Evolutionary conservation across 129 eudicot genomes (phyloP).

Genomic region (Artemisia argyi): DNA sequence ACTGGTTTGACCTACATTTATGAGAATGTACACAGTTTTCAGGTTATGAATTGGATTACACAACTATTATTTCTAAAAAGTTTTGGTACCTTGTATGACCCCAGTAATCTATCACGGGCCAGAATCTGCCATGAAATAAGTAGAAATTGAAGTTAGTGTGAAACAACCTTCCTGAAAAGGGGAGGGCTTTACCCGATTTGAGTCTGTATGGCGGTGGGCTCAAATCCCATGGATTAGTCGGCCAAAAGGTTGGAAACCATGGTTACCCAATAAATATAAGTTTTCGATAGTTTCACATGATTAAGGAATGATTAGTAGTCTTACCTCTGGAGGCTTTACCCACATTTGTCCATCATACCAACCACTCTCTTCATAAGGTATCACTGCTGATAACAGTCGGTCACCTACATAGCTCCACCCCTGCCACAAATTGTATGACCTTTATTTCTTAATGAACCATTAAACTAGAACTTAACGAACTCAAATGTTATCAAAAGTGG

Average conservation of each 20-base stretch:
- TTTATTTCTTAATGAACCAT: not conserved
- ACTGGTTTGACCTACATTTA: conserved; percentile 89
- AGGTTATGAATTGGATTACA: not conserved
- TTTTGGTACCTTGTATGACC: conserved; percentile 82
- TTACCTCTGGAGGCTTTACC: conserved; percentile 99
- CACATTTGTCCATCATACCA: conserved; percentile 99
- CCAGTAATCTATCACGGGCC: conserved; percentile 92
- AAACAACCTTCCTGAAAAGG: no score
- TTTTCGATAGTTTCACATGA: conserved; percentile 1
- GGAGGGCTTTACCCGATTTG: no score
- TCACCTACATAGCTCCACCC: conserved; percentile 99
- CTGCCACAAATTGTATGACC: conserved; percentile 31
- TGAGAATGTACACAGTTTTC: not conserved
- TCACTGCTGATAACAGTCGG: conserved; percentile 88
- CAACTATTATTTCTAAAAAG: conserved; percentile 2
- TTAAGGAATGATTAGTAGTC: conserved; percentile 25
- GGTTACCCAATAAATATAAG: not conserved
- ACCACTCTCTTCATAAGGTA: conserved; percentile 97
- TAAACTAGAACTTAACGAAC: not conserved
- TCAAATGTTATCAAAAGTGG: not conserved
- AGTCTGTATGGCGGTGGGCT: no score
- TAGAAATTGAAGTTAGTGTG: not conserved
- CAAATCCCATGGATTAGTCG: no score
- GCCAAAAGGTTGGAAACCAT: not conserved
- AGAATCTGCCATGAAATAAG: conserved; percentile 57